Evolutionary conservation across 768 basidiomycete species (phyloP).

Genomic region (Tephrocybe sp.): DNA sequence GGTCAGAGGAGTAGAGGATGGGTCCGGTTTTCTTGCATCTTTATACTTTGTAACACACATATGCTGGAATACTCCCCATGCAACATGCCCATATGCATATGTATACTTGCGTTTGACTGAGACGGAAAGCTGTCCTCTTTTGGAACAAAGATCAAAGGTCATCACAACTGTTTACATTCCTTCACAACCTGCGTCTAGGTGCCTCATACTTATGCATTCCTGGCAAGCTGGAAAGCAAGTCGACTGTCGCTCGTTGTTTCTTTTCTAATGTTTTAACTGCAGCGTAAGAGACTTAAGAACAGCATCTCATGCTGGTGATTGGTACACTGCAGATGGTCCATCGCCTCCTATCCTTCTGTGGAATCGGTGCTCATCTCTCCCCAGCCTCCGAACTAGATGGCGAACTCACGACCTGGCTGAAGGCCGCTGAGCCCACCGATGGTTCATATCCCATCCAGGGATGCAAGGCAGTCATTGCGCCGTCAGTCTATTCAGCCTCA

Average conservation of each 20-base stretch:
- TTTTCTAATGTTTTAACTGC: background rate
- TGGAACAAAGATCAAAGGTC: slow-evolving; percentile 5
- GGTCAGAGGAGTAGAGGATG: slow-evolving; percentile 84
- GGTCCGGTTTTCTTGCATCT: slow-evolving; percentile 36
- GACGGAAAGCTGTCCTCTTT: slow-evolving; percentile 1
- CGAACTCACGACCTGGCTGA: slow-evolving; percentile 68
- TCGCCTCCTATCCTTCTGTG: slow-evolving; percentile 2
- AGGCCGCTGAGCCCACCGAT: slow-evolving; percentile 43
- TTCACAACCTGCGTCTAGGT: background rate
- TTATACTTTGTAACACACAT: slow-evolving; percentile 52
- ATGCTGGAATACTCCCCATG: slow-evolving; percentile 56
- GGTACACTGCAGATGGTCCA: slow-evolving; percentile 80
- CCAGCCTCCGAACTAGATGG: slow-evolving; percentile 56
- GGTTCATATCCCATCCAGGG: slow-evolving; percentile 63
- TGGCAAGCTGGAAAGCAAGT: slow-evolving; percentile 21
- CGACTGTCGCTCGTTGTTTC: background rate
- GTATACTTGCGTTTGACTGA: background rate
- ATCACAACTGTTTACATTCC: background rate
- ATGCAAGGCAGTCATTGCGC: slow-evolving; percentile 89
- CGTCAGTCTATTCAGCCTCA: slow-evolving; percentile 51
- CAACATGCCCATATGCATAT: slow-evolving; percentile 17
- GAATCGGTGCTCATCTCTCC: slow-evolving; percentile 14
- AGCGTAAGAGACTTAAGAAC: slow-evolving; percentile 33
- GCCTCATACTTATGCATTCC: slow-evolving; percentile 13
- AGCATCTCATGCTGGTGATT: slow-evolving; percentile 86